Evolutionary conservation across 129 eudicot genomes (phyloP), one percentile per base, ranked within the genome.

Genomic region (Kitagawia praeruptora): DNA sequence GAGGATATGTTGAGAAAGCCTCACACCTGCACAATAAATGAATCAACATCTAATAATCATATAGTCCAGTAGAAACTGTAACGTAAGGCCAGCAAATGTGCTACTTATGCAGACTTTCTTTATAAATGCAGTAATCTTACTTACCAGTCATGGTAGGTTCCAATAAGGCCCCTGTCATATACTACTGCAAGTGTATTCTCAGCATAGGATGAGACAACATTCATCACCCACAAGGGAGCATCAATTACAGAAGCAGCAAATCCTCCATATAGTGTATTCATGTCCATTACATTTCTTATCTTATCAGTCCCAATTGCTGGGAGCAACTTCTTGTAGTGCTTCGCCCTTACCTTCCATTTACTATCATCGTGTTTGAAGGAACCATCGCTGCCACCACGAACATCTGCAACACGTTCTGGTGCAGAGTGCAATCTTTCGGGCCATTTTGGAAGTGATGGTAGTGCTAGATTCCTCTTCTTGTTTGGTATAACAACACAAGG

Each of bases 1-100:
- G 88, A 76, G 99, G 99, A 83, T 96, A 96, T 0, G 99, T 96
- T 42, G 99, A 96, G 86, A 96, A 96, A 37, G 99, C 98, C 85
- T 96, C 99, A 23, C 99, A 96, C 99, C 99, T 96, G 81, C 42
- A 23, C 21, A 81, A 38, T 13, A 28, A 80, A 31, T 1, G 28
- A 75, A 79, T 67, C 21, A 73, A 12, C 15, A 13, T 45, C 49
- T 27, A 27, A 23, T 58, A 0, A 44, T 12, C 21, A 73, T 23
- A 8, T 44, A 45, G n/a, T 44, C 77, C 40, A 45, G 21, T 2
- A 74, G 14, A 74, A 45, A 42, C 18, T 31, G 42, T 18, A 25
- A 78, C 15, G 44, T n/a, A 25, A 64, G 61, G 61, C 47, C 63
- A 34, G 44, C 9, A 61, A 5, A 21, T 56, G 9, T 49, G 69